Evolutionary conservation across 306 rosid genomes (phyloP).

Genomic region (Vicia faba): DNA sequence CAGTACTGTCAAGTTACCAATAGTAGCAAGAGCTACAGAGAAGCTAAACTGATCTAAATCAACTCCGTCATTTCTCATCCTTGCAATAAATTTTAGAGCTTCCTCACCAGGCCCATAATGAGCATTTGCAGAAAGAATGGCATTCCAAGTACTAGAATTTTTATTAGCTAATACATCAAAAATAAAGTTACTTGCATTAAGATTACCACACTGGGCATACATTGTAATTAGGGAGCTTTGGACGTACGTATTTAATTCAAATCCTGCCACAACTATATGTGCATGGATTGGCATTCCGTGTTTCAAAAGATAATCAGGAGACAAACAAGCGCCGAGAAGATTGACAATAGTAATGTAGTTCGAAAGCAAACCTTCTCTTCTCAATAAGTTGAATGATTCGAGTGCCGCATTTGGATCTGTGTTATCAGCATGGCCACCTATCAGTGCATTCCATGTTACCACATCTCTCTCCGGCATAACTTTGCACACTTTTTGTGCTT

Average conservation of each 20-base stretch:
- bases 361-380: too few species aligned
- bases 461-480: too few species aligned
- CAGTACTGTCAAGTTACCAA: too few species aligned
- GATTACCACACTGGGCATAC: slow-evolving; percentile 84
- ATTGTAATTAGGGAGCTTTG: slow-evolving; percentile 82
- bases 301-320: slow-evolving; percentile 51
- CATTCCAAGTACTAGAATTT: too few species aligned
- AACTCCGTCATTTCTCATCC: slow-evolving; percentile 62
- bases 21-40: slow-evolving; percentile 67
- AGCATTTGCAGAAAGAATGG: slow-evolving; percentile 79
- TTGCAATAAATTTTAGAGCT: slow-evolving; percentile 63
- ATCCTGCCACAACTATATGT: slow-evolving; percentile 58
- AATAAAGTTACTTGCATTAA: slow-evolving; percentile 59
- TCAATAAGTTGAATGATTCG: too few species aligned
- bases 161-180: slow-evolving; percentile 57
- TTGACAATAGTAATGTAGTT: too few species aligned
- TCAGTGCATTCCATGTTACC: too few species aligned
- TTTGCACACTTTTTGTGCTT: too few species aligned
- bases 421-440: too few species aligned
- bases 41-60: slow-evolving; percentile 80
- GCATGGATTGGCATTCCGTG: slow-evolving; percentile 79
- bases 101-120: slow-evolving; percentile 76
- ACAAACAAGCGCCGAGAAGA: too few species aligned
- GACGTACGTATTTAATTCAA: slow-evolving; percentile 67
- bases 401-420: too few species aligned